Evolutionary conservation across 208 protist genomes (phyloP).

Genomic region (Trypanosomatidae sp.): DNA sequence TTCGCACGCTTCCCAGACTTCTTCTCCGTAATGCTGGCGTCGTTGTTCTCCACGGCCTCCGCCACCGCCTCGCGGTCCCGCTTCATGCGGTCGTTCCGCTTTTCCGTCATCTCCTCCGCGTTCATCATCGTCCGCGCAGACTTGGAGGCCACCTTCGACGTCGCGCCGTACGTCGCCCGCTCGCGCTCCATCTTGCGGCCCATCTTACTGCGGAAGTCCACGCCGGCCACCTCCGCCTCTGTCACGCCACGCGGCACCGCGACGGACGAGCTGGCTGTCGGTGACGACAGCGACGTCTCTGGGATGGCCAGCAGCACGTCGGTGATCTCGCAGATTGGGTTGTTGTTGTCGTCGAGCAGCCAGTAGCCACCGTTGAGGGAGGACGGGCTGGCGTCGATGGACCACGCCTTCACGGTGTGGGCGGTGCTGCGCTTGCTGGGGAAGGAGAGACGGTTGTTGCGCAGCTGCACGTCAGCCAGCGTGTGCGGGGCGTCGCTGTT

Average conservation of each 20-base stretch:
- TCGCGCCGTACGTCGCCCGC: slow-evolving; percentile 68
- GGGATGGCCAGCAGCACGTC: slow-evolving; percentile 49
- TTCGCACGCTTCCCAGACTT: slow-evolving; percentile 27
- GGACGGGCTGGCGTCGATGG: no score
- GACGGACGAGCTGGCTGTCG: no score
- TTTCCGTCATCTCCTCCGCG: slow-evolving; percentile 48
- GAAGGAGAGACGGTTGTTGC: slow-evolving; percentile 32
- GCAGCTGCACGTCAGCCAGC: slow-evolving; percentile 40
- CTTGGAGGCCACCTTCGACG: slow-evolving; percentile 68
- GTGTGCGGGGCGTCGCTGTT: slow-evolving; percentile 76
- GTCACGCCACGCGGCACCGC: slow-evolving; percentile 51
- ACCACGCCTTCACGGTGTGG: no score
- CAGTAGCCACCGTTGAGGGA: slow-evolving; percentile 76
- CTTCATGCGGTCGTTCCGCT: slow-evolving; percentile 49
- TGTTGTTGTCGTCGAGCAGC: slow-evolving; percentile 67
- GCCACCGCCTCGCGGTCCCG: slow-evolving; percentile 59
- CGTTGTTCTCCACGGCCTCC: slow-evolving; percentile 62
- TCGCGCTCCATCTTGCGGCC: slow-evolving; percentile 60
- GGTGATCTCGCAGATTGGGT: slow-evolving; percentile 56
- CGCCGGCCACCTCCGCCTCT: slow-evolving; percentile 37
- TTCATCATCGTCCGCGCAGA: slow-evolving; percentile 64
- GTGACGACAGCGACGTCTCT: slow-evolving; percentile 6
- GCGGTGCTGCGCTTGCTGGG: slow-evolving; percentile 20
- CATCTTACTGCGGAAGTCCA: slow-evolving; percentile 78
- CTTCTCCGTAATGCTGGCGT: slow-evolving; percentile 14